Evolutionary conservation across 768 basidiomycete genomes (phyloP), one percentile per base, ranked within the genome.

Genomic region (Suillus lakei): DNA sequence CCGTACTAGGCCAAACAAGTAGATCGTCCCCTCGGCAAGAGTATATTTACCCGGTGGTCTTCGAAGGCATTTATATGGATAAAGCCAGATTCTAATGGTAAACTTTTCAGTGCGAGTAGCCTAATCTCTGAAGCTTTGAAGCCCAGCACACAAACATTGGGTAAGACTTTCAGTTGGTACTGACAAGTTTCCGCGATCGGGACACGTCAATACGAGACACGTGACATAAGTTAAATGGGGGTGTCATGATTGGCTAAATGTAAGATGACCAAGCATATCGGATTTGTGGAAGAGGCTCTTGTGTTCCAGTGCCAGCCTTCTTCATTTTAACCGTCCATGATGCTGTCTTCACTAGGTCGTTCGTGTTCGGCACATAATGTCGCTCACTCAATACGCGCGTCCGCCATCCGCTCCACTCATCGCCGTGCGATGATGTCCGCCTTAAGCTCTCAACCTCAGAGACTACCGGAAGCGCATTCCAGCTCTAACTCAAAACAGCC

Each of bases 361-460:
- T 30, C 28, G 58, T 39, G 39, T 41, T 59, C 39, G 10, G 58
- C 39, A n/a, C 39, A 21, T 26, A 59, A 59, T 59, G 58, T 59
- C 58, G 12, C 21, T 21, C 41, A 28, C 26, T 59, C 58, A 59
- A 41, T 59, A 41, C 58, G 39, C 26, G 39, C 12, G 7, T 39
- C 28, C 12, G 39, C 39, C 41, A 59, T 59, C 18, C 38, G 59
- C 46, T 39, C 70, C 8, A 64, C 53, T 34, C 78, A 78, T 64
- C 84, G 88, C 63, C 82, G 86, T 71, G 88, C 88, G 1, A 86
- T 89, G 85, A 89, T 90, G 86, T 89, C 90, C 50, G 86, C 88
- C 9, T 80, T 85, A 67, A 84, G 85, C 21, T 78, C 82, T 48
- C 74, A 54, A 36, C 64, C 68, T 30, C 76, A 66, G 51, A 70